phyloP scores from a whole-genome alignment of 345 rosid genomes.

The Melaleuca alternifolia region DNA sequence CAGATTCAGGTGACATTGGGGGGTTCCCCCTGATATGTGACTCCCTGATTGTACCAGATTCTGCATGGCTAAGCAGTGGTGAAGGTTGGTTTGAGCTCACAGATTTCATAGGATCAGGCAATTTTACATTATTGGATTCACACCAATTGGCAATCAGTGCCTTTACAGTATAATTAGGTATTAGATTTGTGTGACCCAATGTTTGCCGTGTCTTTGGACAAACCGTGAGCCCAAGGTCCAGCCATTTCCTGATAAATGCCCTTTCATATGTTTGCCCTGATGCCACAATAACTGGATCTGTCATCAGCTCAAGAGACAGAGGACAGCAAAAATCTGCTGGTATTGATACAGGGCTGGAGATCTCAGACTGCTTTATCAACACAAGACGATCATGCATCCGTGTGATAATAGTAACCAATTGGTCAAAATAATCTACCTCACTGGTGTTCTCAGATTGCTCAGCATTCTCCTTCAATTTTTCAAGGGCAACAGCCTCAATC shows the following conservation, averaged over 20 bases:
- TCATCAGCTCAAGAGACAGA: conserved; percentile 93
- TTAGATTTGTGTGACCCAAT: conserved; percentile 63
- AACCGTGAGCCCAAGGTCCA: conserved; percentile 81
- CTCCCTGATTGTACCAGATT: conserved; percentile 28
- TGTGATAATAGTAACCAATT: conserved; percentile 52
- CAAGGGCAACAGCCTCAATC: conserved; percentile 91
- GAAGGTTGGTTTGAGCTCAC: conserved; percentile 44
- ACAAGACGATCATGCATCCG: conserved; percentile 74
- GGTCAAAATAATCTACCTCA: conserved; percentile 71
- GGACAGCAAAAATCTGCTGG: conserved; percentile 98
- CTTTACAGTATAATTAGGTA: conserved; percentile 94
- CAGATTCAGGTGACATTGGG: conserved; percentile 39
- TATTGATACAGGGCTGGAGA: conserved; percentile 66
- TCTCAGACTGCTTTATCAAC: conserved; percentile 62
- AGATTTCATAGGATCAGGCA: conserved; percentile 65
- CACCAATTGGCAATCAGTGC: conserved; percentile 96
- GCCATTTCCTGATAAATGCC: conserved; percentile 85
- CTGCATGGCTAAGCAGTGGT: conserved; percentile 41
- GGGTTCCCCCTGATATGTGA: conserved; percentile 13
- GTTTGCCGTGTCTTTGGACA: conserved; percentile 94
- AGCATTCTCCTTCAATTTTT: conserved; percentile 87
- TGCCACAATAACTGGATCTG: conserved; percentile 91
- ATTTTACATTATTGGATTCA: conserved; percentile 72
- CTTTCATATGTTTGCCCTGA: conserved; percentile 95
- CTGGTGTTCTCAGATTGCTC: conserved; percentile 73